phyloP scores from a whole-genome alignment of 73 alveolate genomes.

The Paramecium bursaria region DNA sequence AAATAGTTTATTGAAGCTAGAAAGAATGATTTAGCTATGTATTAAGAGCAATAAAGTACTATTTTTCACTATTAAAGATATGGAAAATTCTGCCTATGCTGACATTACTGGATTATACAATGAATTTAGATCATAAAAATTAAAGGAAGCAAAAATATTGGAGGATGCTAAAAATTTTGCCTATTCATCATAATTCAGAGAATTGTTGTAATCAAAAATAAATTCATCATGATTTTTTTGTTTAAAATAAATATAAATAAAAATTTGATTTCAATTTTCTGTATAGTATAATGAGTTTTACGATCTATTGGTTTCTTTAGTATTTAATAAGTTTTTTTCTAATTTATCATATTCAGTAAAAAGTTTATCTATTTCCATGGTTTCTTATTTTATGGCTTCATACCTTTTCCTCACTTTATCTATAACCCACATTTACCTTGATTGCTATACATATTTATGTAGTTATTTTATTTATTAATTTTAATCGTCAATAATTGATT shows the following conservation, averaged over 20 bases:
- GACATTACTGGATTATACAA: conserved; percentile 38
- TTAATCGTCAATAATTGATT: conserved; percentile 18
- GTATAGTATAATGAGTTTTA: too few relatives aligned
- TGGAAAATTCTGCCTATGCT: conserved; percentile 32
- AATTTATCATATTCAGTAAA: too few relatives aligned
- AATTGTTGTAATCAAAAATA: not conserved
- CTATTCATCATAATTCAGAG: conserved; percentile 36
- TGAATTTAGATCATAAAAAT: conserved; percentile 14
- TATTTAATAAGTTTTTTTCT: too few relatives aligned
- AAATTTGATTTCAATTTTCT: too few relatives aligned
- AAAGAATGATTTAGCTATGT: not conserved
- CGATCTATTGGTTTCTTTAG: too few relatives aligned
- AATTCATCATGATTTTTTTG: not conserved
- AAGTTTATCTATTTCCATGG: too few relatives aligned
- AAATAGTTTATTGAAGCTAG: not conserved
- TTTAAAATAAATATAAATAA: too few relatives aligned
- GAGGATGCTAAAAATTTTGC: conserved; percentile 55
- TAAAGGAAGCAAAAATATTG: conserved; percentile 14
- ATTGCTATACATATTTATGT: not conserved
- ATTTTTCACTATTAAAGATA: not conserved
- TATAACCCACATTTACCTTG: too few relatives aligned
- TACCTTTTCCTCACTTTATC: too few relatives aligned
- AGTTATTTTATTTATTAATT: not conserved
- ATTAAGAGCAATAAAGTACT: not conserved
- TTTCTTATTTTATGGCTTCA: too few relatives aligned